phyloP scores from a whole-genome alignment of 306 rosid species.

The Gillenia trifoliata region DNA sequence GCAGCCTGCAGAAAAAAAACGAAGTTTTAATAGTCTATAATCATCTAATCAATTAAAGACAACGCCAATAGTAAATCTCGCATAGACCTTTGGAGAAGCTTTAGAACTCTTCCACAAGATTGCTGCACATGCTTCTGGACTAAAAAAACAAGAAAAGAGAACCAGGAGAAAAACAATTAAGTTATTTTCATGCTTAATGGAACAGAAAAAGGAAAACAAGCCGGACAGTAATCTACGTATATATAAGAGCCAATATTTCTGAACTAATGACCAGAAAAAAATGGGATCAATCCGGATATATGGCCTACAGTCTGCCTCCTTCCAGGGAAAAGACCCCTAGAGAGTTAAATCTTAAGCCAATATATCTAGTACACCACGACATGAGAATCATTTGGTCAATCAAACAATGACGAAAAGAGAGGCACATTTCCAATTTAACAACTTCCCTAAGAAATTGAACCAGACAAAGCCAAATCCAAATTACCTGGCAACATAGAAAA shows the following conservation, averaged over 20 bases:
- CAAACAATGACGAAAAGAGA: background rate
- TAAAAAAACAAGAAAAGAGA: slow-evolving; percentile 39
- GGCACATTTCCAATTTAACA: background rate
- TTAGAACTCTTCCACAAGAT: slow-evolving; percentile 91
- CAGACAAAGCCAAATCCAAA: background rate
- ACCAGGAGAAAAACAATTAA: slow-evolving; percentile 22
- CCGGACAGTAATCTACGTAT: background rate
- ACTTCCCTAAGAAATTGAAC: background rate
- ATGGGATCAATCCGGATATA: background rate
- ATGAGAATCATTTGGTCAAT: slow-evolving; percentile 5
- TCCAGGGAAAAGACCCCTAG: background rate
- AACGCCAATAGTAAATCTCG: background rate
- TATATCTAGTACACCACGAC: slow-evolving; percentile 14
- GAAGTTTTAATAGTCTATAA: background rate
- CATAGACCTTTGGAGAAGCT: slow-evolving; percentile 80
- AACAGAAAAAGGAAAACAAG: background rate
- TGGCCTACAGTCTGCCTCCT: slow-evolving; percentile 4
- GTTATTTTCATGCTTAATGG: slow-evolving; percentile 6
- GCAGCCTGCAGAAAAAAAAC: slow-evolving; percentile 62
- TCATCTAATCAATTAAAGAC: slow-evolving; percentile 11
- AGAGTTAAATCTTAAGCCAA: slow-evolving; percentile 5
- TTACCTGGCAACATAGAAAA: slow-evolving; percentile 98
- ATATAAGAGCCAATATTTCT: background rate
- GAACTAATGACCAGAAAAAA: slow-evolving; percentile 10
- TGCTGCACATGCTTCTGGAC: slow-evolving; percentile 99